A percentile compares a stretch with the other conserved stretches of the same genome.
Conservation (phyloP, 179 eudicot species). For the Silene noctiflora region DNA sequence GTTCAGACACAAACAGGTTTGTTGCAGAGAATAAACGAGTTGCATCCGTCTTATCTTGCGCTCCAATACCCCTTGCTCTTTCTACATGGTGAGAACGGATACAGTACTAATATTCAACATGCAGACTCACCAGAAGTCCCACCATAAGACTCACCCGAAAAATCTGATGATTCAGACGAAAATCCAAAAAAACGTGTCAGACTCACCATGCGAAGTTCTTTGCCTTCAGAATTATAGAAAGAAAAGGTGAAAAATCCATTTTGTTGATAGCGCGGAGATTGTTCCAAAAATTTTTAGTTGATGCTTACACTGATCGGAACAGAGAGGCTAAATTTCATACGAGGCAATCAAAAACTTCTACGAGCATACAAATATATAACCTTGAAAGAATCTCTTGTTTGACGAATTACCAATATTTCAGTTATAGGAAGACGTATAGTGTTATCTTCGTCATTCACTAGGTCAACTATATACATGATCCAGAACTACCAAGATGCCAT, state of each 20-base stretch:
- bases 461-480: too few relatives aligned
- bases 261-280: not conserved
- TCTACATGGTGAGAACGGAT: not conserved
- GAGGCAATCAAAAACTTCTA: not conserved
- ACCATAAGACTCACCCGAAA: too few relatives aligned
- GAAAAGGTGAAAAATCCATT: not conserved
- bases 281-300: slow-evolving; percentile 17
- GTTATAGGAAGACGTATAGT: not conserved
- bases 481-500: too few relatives aligned
- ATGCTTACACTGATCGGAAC: slow-evolving; percentile 20
- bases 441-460: slow-evolving; percentile 14
- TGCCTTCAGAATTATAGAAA: slow-evolving; percentile 1
- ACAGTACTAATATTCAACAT: not conserved
- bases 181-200: not conserved
- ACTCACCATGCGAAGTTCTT: slow-evolving; percentile 18
- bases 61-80: not conserved
- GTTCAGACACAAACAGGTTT: not conserved
- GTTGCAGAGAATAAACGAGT: not conserved
- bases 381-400: not conserved
- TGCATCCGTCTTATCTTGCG: not conserved
- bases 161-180: not conserved
- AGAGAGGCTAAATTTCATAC: not conserved
- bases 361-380: not conserved
- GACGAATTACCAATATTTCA: not conserved
- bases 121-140: not conserved